Base-by-base conservation (phyloP, 306 rosid genomes). In the Oxytropis ochrocephala region DNA sequence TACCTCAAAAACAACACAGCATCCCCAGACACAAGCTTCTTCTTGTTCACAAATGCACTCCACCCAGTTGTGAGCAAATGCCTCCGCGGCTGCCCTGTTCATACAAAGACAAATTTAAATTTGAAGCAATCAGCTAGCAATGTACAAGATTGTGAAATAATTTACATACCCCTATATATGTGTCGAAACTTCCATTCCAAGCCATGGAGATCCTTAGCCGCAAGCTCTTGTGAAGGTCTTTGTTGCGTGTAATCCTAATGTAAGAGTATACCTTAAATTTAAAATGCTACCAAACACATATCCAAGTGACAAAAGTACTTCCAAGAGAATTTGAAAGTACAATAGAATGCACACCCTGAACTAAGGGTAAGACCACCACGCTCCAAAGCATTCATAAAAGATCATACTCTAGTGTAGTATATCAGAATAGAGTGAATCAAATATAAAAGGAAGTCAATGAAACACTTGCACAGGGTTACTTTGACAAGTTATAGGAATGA, bases 11-110 rank as follows among this genome's bases (percentile, higher is more conserved):
- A 95, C 55, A 95, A 87, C 57, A 95, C 99, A 32, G 99, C 99
- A 81, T 95, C 99, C 11, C 99, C 99, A 36, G 99, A 95, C 51
- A 87, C 91, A 4, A 95, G 96, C 90, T 89, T 89, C 84, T 91
- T 95, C 91, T 95, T 95, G 88, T 95, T 95, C 33, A 95, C 99
- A 68, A 91, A 95, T 2, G 96, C 99, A 80, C 99, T 95, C 99
- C 99, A 95, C 21, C 99, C 99, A 19, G 99, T 91, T 41, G 99
- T 95, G 30, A 95, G 96, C 88, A 95, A 91, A 87, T 95, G 99
- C 80, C 99, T 91, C 36, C 97, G 91, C 0, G 99, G 99, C 70
- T 95, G 99, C 83, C 99, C 99, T 95, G 85, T 77, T 72, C 82
- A 50, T 10, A 46, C 43, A 18, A 75, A 53, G 36, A 21, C 41